Evolutionary conservation across 108 stramenopile genomes (phyloP).

Genomic region (Cyclostephanos invisitatus): DNA sequence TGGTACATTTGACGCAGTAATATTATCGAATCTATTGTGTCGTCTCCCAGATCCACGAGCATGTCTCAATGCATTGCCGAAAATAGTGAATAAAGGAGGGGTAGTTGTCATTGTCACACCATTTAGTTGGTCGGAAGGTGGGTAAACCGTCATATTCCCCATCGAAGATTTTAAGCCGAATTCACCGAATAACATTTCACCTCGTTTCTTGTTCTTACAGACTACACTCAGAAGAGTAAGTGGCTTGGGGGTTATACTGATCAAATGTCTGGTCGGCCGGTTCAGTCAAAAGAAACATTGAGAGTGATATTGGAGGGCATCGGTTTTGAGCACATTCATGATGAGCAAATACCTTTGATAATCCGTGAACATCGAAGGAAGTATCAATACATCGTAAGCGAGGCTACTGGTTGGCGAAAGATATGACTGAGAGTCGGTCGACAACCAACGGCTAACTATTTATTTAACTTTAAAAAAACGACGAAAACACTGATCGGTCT

Average conservation of each 20-base stretch:
- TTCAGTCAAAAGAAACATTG: slow-evolving; percentile 73
- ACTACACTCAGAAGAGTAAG: slow-evolving; percentile 80
- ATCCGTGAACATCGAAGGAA: slow-evolving; percentile 93
- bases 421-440: too few species aligned
- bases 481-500: neutral
- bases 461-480: neutral
- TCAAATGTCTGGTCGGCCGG: slow-evolving; percentile 54
- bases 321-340: slow-evolving; percentile 81
- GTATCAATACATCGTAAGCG: slow-evolving; percentile 92
- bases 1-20: slow-evolving; percentile 89
- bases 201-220: slow-evolving; percentile 21
- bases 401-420: slow-evolving; percentile 86
- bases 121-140: slow-evolving; percentile 82
- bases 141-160: too few species aligned
- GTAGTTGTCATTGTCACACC: slow-evolving; percentile 90
- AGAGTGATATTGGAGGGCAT: slow-evolving; percentile 66
- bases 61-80: slow-evolving; percentile 75
- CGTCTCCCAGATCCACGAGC: slow-evolving; percentile 87
- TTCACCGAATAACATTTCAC: neutral
- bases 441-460: neutral
- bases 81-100: slow-evolving; percentile 84
- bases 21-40: slow-evolving; percentile 91
- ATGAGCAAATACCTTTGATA: slow-evolving; percentile 80
- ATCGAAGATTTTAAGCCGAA: too few species aligned
- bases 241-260: slow-evolving; percentile 83